Percentiles rank a stretch among this genome's conserved stretches.
These are phyloP conservation scores for Ganoderma lingzhi DNA, from an alignment of 1,284 basidiomycete species.

Conservation along the genomic window DNA sequence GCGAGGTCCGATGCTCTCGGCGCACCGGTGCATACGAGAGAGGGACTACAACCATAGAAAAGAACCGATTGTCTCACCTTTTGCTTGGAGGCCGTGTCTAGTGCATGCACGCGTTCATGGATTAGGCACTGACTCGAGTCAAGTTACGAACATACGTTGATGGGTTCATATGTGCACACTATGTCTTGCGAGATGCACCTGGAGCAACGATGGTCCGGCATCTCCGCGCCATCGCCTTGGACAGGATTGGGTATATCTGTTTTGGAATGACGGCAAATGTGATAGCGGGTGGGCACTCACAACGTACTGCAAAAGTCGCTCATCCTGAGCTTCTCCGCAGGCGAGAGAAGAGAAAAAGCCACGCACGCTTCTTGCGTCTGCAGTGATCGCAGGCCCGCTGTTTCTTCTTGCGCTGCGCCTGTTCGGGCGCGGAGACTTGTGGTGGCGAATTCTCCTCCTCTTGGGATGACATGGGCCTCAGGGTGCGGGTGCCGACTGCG, in stretches of 20 bases:
- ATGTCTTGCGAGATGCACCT: conserved; percentile 79
- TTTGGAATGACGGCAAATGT: conserved; percentile 11
- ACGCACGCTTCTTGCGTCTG: conserved; percentile 75
- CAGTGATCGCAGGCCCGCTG: conserved; percentile 81
- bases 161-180: conserved; percentile 83
- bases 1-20: not conserved
- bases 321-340: not conserved
- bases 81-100: conserved; percentile 87
- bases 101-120: too few relatives aligned
- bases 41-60: conserved; percentile 31
- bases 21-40: conserved; percentile 67
- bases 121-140: not conserved
- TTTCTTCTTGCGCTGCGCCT: conserved; percentile 14
- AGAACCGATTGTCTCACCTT: conserved; percentile 76
- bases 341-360: not conserved
- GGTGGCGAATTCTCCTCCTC: conserved; percentile 3
- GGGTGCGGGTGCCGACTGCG: too few relatives aligned
- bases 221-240: conserved; percentile 46
- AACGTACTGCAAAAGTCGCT: conserved; percentile 5
- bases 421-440: conserved; percentile 2
- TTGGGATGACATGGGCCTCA: conserved; percentile 7
- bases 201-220: conserved; percentile 76
- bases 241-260: not conserved
- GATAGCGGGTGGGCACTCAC: conserved; percentile 17
- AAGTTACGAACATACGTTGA: conserved; percentile 57